Conservation (phyloP, 202 grass and related monocot genomes). For the Setaria italica region DNA sequence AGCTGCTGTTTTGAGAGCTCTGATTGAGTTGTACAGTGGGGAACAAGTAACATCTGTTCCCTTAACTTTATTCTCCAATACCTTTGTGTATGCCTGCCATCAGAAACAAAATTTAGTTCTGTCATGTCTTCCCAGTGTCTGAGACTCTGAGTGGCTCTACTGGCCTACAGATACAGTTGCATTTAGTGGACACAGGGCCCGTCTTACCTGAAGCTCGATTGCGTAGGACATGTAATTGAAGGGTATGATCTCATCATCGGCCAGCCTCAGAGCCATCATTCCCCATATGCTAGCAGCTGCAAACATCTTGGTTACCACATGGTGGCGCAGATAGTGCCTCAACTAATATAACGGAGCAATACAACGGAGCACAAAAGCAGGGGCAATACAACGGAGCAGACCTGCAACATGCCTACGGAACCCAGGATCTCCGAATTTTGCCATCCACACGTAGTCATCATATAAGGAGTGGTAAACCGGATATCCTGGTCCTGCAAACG, state of each 20-base stretch:
- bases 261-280: constrained; percentile 79
- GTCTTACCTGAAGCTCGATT: constrained; percentile 67
- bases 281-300: constrained; percentile 90
- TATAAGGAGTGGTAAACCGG: constrained; percentile 94
- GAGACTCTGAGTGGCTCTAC: background rate
- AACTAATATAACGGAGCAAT: constrained; percentile 33
- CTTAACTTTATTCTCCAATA: constrained; percentile 50
- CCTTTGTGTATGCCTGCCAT: constrained; percentile 54
- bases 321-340: background rate
- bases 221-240: constrained; percentile 78
- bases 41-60: constrained; percentile 61
- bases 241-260: constrained; percentile 81
- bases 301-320: constrained; percentile 37
- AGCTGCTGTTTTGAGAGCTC: constrained; percentile 55
- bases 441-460: constrained; percentile 89
- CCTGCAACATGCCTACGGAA: constrained; percentile 91
- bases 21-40: constrained; percentile 75
- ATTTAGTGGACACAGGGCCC: background rate
- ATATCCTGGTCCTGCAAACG: constrained; percentile 58
- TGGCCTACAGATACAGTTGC: background rate
- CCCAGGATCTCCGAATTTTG: constrained; percentile 83
- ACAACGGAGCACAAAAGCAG: background rate
- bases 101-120: background rate
- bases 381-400: constrained; percentile 22
- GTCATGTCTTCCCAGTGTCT: constrained; percentile 7